A percentile compares a stretch with the other conserved stretches of the same genome.
Evolutionary conservation across 495 filamentous ascomycete species (phyloP).

Genomic region (Amphirosellinia nigrospora): DNA sequence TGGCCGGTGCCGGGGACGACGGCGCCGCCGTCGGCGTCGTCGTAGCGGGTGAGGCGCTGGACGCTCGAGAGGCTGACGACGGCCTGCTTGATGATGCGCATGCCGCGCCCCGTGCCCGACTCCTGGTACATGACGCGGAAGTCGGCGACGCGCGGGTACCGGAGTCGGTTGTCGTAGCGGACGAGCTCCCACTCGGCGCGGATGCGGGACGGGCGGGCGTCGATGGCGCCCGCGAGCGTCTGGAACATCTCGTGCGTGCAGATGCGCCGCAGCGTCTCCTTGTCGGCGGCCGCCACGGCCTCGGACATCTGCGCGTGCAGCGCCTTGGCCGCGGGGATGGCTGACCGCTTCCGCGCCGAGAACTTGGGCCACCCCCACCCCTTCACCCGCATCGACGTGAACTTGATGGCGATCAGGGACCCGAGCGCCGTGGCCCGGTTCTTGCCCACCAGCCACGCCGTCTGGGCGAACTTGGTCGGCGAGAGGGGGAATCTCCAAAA

Average conservation of each 20-base stretch:
- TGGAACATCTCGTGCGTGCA: slow-evolving; percentile 66
- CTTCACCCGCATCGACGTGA: slow-evolving; percentile 38
- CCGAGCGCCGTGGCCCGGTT: slow-evolving; percentile 14
- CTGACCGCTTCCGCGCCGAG: slow-evolving; percentile 47
- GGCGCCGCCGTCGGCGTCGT: slow-evolving; percentile 35
- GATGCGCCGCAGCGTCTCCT: slow-evolving; percentile 59
- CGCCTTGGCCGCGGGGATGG: slow-evolving; percentile 58
- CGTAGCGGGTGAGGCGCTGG: slow-evolving; percentile 63
- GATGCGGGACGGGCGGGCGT: slow-evolving; percentile 53
- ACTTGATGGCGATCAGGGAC: slow-evolving; percentile 24
- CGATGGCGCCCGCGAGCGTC: slow-evolving; percentile 62
- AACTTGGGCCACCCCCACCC: slow-evolving; percentile 37
- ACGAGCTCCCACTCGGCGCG: slow-evolving; percentile 71
- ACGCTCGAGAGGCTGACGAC: slow-evolving; percentile 72
- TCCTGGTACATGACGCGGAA: slow-evolving; percentile 62
- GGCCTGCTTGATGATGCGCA: slow-evolving; percentile 65
- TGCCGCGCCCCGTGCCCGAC: slow-evolving; percentile 36
- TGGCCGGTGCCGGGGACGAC: slow-evolving; percentile 55
- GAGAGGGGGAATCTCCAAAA: slow-evolving; percentile 34
- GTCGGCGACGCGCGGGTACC: slow-evolving; percentile 64
- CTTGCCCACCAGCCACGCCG: slow-evolving; percentile 32
- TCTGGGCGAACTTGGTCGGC: slow-evolving; percentile 31
- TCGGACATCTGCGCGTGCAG: slow-evolving; percentile 74
- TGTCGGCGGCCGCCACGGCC: slow-evolving; percentile 72
- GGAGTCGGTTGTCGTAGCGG: slow-evolving; percentile 55